phyloP scores from a whole-genome alignment of 345 rosid species.

The Citrus reticulata region DNA sequence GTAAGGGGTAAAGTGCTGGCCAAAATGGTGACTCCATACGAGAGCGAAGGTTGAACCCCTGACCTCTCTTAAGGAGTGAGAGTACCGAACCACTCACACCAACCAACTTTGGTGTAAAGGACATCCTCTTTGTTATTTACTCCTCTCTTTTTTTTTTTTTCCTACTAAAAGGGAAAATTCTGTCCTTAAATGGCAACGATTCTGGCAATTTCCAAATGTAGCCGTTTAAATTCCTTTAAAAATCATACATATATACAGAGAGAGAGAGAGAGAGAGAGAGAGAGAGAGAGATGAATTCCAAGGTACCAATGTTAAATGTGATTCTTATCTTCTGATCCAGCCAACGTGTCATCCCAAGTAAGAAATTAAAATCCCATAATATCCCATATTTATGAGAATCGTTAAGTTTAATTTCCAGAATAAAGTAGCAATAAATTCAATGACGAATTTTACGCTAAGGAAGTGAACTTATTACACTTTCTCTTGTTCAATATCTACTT shows the following conservation, averaged over 20 bases:
- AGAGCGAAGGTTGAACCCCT: too few species aligned
- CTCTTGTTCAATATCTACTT: not conserved
- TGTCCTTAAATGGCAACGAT: not conserved
- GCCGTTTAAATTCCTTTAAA: not conserved
- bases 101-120: not conserved
- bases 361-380: not conserved
- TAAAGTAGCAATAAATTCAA: not conserved
- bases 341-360: not conserved
- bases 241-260: not conserved
- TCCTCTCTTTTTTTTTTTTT: not conserved
- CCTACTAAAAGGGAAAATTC: too few species aligned
- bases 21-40: too few species aligned
- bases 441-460: not conserved
- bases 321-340: not conserved
- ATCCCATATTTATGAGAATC: not conserved
- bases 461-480: not conserved
- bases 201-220: not conserved
- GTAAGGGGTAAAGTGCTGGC: too few species aligned
- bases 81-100: too few species aligned
- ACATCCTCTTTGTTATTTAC: not conserved
- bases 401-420: not conserved
- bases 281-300: not conserved
- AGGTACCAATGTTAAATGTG: not conserved
- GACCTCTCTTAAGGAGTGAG: too few species aligned
- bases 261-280: too few species aligned